phyloP scores from a whole-genome alignment of 2,329 filamentous ascomycete genomes.

The Colletotrichum salicis region DNA sequence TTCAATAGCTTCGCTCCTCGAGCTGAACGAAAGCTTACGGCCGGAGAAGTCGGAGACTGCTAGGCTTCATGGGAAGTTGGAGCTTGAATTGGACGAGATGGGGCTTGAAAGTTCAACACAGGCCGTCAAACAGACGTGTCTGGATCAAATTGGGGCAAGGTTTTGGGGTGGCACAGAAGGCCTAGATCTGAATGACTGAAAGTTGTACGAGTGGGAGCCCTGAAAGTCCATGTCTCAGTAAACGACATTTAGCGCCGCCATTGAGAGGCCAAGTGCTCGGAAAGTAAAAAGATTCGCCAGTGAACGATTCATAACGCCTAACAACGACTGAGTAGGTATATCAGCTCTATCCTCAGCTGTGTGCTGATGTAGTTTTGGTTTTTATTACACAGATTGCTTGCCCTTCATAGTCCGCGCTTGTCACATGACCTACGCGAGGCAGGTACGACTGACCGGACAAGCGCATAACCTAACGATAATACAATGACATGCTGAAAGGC shows the following conservation, averaged over 20 bases:
- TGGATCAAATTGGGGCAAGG: not conserved
- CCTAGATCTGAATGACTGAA: not conserved
- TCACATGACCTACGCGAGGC: too few species aligned
- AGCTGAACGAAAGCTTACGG: not conserved
- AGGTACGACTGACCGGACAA: too few species aligned
- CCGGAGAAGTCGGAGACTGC: not conserved
- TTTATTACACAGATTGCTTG: too few species aligned
- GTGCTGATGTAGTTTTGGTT: too few species aligned
- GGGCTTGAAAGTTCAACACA: not conserved
- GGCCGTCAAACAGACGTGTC: not conserved
- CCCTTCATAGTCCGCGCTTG: too few species aligned
- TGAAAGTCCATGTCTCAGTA: not conserved
- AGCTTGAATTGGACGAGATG: not conserved
- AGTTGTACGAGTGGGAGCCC: not conserved
- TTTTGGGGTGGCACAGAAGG: not conserved
- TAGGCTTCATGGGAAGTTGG: not conserved
- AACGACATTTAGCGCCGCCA: not conserved
- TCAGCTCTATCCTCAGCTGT: too few species aligned
- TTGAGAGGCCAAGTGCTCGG: not conserved
- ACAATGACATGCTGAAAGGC: too few species aligned
- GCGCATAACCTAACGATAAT: too few species aligned
- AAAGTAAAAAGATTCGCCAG: not conserved
- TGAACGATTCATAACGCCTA: not conserved
- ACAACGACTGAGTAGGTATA: not conserved
- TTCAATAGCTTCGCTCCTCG: not conserved